phyloP scores from a whole-genome alignment of 208 protist genomes.

The Wallacemonas sp. region DNA sequence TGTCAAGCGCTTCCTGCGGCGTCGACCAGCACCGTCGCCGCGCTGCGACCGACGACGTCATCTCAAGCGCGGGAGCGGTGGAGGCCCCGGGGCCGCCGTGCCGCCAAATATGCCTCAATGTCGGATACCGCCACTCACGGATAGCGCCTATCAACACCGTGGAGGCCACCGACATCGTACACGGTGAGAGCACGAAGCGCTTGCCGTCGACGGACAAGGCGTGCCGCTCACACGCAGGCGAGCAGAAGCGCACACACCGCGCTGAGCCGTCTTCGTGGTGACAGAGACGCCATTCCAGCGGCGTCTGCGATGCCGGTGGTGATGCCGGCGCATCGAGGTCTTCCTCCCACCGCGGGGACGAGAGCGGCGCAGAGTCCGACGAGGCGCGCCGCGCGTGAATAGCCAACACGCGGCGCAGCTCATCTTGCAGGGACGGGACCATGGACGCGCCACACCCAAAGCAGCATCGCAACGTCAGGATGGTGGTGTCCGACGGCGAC shows the following conservation, averaged over 20 bases:
- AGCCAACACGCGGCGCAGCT: slow-evolving; percentile 20
- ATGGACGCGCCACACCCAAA: slow-evolving; percentile 40
- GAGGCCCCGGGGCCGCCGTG: neutral
- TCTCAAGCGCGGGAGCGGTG: no score
- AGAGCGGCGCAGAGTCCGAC: no score
- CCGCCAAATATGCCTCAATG: neutral
- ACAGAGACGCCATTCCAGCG: neutral
- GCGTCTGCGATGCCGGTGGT: neutral
- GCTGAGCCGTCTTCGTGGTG: neutral
- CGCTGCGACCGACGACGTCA: slow-evolving; percentile 2
- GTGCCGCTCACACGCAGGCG: neutral
- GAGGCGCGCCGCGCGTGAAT: neutral
- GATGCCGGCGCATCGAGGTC: no score
- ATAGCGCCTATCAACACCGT: neutral
- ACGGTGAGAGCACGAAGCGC: slow-evolving; percentile 16
- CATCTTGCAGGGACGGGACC: slow-evolving; percentile 16
- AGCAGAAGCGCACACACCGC: slow-evolving; percentile 22
- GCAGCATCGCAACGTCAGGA: slow-evolving; percentile 20
- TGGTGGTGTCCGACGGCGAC: neutral
- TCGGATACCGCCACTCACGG: neutral
- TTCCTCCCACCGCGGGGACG: no score
- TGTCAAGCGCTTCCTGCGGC: slow-evolving; percentile 19
- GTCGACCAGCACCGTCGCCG: slow-evolving; percentile 22
- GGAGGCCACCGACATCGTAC: no score
- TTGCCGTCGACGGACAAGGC: slow-evolving; percentile 17